A percentile compares a stretch with the other conserved stretches of the same genome.
Evolutionary conservation across 768 basidiomycete genomes (phyloP).

Genomic region (Sporobolomyces phaffii): DNA sequence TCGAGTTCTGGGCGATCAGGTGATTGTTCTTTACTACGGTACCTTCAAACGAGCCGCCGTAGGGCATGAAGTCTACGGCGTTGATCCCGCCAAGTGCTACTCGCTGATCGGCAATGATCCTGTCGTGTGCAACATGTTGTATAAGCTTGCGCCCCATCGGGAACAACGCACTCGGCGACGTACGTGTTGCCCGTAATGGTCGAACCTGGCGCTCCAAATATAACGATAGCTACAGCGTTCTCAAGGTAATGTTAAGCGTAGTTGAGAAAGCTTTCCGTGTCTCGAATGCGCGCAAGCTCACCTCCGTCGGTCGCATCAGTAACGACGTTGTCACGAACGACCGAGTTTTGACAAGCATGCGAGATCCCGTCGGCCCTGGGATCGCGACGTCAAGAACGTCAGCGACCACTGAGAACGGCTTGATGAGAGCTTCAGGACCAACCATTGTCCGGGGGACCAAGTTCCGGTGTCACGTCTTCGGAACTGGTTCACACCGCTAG

Average conservation of each 20-base stretch:
- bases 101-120: conserved; percentile 28
- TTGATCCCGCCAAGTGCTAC: conserved; percentile 30
- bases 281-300: neutral
- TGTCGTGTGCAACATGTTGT: neutral
- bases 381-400: neutral
- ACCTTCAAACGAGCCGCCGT: conserved; percentile 20
- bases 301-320: conserved; percentile 43
- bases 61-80: conserved; percentile 34
- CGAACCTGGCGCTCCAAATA: conserved; percentile 40
- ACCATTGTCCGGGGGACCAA: conserved; percentile 4
- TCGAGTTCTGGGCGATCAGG: neutral
- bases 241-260: no score
- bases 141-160: conserved; percentile 2
- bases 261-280: no score
- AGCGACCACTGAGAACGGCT: no score
- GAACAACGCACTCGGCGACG: neutral
- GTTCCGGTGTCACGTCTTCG: neutral
- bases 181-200: conserved; percentile 27
- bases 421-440: neutral
- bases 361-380: conserved; percentile 42
- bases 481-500: neutral
- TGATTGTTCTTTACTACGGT: neutral
- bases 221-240: conserved; percentile 34
- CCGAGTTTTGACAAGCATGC: conserved; percentile 32
- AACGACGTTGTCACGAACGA: conserved; percentile 37